Conservation (phyloP, 352 stramenopile genomes). For the Phytophthora europaea region DNA sequence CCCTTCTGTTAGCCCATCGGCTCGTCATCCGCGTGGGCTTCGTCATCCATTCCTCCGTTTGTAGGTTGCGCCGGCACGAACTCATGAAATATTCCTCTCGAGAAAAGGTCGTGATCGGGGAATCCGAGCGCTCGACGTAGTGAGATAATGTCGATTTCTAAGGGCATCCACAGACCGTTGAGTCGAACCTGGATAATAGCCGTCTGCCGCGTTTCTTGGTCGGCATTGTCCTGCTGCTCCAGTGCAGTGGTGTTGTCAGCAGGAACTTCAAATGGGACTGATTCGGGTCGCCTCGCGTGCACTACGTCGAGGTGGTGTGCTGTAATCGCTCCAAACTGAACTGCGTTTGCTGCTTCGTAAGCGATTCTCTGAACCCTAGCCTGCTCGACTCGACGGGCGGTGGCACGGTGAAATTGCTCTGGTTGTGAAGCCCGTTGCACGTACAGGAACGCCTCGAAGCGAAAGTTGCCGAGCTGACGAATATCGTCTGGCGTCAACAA, state of each 20-base stretch:
- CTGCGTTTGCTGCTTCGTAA: background rate
- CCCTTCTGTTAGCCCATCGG: background rate
- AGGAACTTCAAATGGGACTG: background rate
- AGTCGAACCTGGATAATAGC: background rate
- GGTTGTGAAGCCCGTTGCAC: background rate
- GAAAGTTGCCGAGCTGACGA: background rate
- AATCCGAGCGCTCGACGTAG: too few relatives aligned
- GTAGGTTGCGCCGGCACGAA: too few relatives aligned
- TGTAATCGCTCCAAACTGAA: slow-evolving; percentile 3
- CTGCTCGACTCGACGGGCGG: background rate
- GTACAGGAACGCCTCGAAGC: slow-evolving; percentile 12
- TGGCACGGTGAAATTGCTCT: slow-evolving; percentile 2
- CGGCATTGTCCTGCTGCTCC: background rate
- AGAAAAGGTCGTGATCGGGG: too few relatives aligned
- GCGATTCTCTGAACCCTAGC: slow-evolving; percentile 6
- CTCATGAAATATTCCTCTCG: too few relatives aligned
- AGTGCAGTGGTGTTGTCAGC: slow-evolving; percentile 3
- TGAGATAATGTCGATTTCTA: slow-evolving; percentile 17
- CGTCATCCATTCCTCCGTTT: background rate
- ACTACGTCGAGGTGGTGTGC: slow-evolving; percentile 12
- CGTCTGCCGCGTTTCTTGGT: background rate
- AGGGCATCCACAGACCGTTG: slow-evolving; percentile 13
- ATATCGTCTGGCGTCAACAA: background rate
- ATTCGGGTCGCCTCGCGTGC: background rate
- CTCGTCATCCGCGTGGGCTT: background rate